Percentiles rank a stretch among this genome's conserved stretches.
Evolutionary conservation across 78 protist species (phyloP).

Genomic region (Tieghemostelium lacteum): DNA sequence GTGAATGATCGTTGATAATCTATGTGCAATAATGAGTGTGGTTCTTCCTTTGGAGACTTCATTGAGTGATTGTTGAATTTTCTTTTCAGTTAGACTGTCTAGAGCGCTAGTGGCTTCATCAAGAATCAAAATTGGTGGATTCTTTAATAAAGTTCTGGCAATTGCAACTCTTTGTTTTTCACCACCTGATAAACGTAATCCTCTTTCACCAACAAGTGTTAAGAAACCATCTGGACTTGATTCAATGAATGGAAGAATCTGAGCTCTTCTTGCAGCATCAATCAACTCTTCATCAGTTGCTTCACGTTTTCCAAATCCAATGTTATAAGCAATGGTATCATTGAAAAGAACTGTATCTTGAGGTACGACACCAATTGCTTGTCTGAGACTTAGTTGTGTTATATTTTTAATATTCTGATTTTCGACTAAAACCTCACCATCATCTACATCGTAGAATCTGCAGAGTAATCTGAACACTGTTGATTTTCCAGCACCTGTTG

Average conservation of each 20-base stretch:
- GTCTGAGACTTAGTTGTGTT: slow-evolving; percentile 73
- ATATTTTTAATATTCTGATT: slow-evolving; percentile 69
- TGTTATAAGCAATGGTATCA: slow-evolving; percentile 89
- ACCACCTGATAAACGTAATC: slow-evolving; percentile 91
- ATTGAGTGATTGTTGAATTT: slow-evolving; percentile 85
- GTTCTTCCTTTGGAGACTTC: slow-evolving; percentile 69
- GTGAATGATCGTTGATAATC: slow-evolving; percentile 89
- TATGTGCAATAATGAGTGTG: slow-evolving; percentile 94
- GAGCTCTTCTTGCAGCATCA: slow-evolving; percentile 92
- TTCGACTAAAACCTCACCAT: slow-evolving; percentile 90
- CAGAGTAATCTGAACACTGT: slow-evolving; percentile 82
- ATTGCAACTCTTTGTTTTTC: slow-evolving; percentile 95
- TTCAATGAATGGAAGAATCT: slow-evolving; percentile 94
- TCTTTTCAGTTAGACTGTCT: slow-evolving; percentile 90
- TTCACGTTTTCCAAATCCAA: slow-evolving; percentile 82
- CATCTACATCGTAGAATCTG: slow-evolving; percentile 87
- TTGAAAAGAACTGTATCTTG: slow-evolving; percentile 94
- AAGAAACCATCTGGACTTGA: slow-evolving; percentile 89
- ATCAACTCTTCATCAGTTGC: slow-evolving; percentile 48
- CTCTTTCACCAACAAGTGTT: slow-evolving; percentile 94
- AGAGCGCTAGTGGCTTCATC: slow-evolving; percentile 96
- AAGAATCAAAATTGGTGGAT: slow-evolving; percentile 77
- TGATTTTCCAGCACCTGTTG: slow-evolving; percentile 92
- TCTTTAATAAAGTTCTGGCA: slow-evolving; percentile 92
- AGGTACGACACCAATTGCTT: slow-evolving; percentile 73